These are phyloP conservation scores for Prorocentrum cordatum DNA, from an alignment of 169 alveolate species.

Conservation along the genomic window DNA sequence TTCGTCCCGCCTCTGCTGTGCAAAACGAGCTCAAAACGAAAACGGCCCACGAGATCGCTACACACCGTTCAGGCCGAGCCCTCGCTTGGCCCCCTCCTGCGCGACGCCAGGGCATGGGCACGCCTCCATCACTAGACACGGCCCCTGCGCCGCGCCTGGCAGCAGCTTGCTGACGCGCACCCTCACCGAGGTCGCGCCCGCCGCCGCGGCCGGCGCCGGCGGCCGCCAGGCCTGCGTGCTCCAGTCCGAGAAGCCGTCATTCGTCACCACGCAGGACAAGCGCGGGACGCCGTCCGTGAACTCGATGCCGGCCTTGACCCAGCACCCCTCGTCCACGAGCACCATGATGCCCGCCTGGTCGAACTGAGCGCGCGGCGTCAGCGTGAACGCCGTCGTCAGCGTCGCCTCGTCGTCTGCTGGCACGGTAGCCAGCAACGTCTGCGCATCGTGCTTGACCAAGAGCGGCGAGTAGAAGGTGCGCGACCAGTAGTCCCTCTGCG, in stretches of 20 bases:
- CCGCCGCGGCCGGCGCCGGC: no score
- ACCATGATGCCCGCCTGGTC: constrained; percentile 48
- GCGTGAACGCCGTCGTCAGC: constrained; percentile 8
- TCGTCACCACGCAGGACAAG: constrained; percentile 42
- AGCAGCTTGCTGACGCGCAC: no score
- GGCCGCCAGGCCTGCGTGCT: no score
- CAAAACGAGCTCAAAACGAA: no score
- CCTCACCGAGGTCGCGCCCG: no score
- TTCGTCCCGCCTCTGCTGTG: no score
- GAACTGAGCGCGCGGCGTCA: constrained; percentile 23
- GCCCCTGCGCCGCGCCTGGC: no score
- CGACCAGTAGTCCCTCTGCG: constrained; percentile 23
- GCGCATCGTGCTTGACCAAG: constrained; percentile 41
- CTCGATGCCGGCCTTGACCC: constrained; percentile 59
- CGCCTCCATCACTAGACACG: no score
- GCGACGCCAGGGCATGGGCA: no score
- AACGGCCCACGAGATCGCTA: no score
- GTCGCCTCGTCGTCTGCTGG: background rate
- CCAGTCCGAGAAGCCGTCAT: constrained; percentile 15
- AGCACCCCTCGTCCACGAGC: constrained; percentile 9
- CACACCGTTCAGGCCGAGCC: no score
- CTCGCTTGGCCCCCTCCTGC: no score
- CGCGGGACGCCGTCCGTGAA: constrained; percentile 45
- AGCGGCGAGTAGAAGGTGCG: constrained; percentile 37
- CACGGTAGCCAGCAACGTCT: constrained; percentile 12